Evolutionary conservation across 2,329 filamentous ascomycete genomes (phyloP).

Genomic region (Lachnellula cervina): DNA sequence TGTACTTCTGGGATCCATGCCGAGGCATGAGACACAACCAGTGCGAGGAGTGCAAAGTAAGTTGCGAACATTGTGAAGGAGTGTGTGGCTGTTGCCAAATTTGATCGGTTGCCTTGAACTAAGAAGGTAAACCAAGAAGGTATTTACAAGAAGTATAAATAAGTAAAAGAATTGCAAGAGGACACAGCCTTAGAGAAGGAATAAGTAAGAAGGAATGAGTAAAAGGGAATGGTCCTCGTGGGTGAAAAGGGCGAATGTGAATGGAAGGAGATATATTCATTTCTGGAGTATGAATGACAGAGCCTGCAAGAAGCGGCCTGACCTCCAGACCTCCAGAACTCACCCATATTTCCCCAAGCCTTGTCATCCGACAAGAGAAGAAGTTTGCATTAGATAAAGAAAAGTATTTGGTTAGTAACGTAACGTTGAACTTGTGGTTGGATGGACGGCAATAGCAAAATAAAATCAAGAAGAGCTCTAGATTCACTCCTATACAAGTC

Average conservation of each 20-base stretch:
- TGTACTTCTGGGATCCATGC: slow-evolving; percentile 20
- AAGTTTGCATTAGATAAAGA: background rate
- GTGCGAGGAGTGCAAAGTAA: background rate
- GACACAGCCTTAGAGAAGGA: background rate
- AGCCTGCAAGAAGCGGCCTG: background rate
- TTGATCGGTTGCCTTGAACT: background rate
- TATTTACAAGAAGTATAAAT: background rate
- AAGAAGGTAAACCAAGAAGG: background rate
- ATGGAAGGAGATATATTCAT: background rate
- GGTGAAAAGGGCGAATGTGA: background rate
- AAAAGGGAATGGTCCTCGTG: background rate
- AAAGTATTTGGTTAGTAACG: background rate
- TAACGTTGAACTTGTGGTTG: background rate
- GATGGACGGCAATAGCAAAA: background rate
- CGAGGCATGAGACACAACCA: background rate
- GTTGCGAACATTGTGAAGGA: background rate
- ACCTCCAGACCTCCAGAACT: background rate
- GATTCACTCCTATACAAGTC: background rate
- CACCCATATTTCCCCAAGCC: background rate
- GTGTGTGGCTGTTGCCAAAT: background rate
- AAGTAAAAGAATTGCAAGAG: background rate
- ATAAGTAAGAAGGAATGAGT: background rate
- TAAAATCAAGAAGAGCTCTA: background rate
- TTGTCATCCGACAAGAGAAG: background rate
- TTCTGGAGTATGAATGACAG: background rate